Base-by-base conservation (phyloP, 805 yeast species). In the Kluyveromyces aestuarii region DNA sequence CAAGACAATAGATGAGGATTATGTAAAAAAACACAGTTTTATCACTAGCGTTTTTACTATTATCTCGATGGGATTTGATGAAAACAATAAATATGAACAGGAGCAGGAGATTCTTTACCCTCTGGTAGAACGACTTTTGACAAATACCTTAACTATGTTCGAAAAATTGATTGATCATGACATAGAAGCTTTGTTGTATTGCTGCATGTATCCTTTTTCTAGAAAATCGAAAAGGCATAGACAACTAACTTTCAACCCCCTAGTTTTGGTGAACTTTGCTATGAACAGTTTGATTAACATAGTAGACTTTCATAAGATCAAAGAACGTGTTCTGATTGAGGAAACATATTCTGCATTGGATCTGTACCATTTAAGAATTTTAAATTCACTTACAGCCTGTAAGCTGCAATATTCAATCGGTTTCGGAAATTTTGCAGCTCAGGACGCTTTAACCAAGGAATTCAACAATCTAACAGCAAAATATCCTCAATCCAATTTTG, bases 101-200 rank as follows among this genome's bases (percentile, higher is more conserved):
- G 74, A 76, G 45, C 82, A 78, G 53, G 72, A 69, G 43, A 59
- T 63, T 17, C 54, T 80, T 35, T 75, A 76, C 51, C 66, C 71
- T 48, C 58, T 77, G n/a, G 77, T 80, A 0, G 73, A 75, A 41
- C 67, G 72, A 36, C 61, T 79, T n/a, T 54, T 77, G 9, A 75
- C 80, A 0, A 70, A 72, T 46, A 75, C 80, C 0, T 56, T 74
- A 25, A 66, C 70, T 1, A 71, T 74, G 56, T 73, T 79, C 4
- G 75, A 72, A 40, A 76, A 77, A n/a, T 59, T 79, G 30, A 75
- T 75, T 5, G 82, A 77, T 53, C 81, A 77, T 59, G 84, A 80
- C 55, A 72, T 79, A 36, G 85, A 80, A 56, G 83, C 82, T 0
- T 71, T 80, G 8, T 55, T 79, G 27, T 80, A 80, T 55, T 69